Evolutionary conservation across 768 basidiomycete species (phyloP).

Genomic region (Chalciporus chontae): DNA sequence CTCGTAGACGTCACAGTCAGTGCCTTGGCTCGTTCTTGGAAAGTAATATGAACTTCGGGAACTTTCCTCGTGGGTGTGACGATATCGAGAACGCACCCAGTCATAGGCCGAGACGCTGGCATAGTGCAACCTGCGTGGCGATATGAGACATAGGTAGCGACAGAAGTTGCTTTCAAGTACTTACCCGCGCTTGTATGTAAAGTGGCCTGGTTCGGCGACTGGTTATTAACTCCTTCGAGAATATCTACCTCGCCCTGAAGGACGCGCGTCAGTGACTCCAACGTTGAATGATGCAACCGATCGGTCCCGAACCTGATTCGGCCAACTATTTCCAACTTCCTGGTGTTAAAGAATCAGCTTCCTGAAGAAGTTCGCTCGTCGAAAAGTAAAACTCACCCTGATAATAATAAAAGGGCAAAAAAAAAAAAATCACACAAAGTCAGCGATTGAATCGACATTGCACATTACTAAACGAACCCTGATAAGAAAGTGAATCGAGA

Average conservation of each 20-base stretch:
- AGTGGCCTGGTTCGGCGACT: slow-evolving; percentile 28
- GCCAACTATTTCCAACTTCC: slow-evolving; percentile 29
- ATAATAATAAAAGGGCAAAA: neutral
- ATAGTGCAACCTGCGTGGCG: slow-evolving; percentile 26
- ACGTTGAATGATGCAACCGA: neutral
- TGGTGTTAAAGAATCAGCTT: slow-evolving; percentile 8
- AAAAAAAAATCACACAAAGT: too few relatives aligned
- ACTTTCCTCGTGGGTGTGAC: neutral
- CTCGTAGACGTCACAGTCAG: slow-evolving; percentile 25
- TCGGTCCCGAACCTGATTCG: slow-evolving; percentile 16
- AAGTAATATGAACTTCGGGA: neutral
- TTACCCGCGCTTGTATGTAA: slow-evolving; percentile 27
- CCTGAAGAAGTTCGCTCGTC: neutral
- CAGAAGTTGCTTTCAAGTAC: neutral
- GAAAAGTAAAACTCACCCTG: slow-evolving; percentile 22
- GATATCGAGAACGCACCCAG: slow-evolving; percentile 24
- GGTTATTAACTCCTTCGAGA: slow-evolving; percentile 31
- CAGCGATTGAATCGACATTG: neutral
- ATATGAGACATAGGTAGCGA: neutral
- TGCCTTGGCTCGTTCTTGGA: slow-evolving; percentile 12
- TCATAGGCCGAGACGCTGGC: slow-evolving; percentile 26
- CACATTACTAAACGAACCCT: slow-evolving; percentile 25
- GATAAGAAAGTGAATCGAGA: neutral
- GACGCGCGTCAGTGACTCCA: neutral
- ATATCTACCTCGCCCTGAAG: slow-evolving; percentile 33